Conservation (phyloP, 2,329 filamentous ascomycete genomes). For the Botrytis paeoniae region DNA sequence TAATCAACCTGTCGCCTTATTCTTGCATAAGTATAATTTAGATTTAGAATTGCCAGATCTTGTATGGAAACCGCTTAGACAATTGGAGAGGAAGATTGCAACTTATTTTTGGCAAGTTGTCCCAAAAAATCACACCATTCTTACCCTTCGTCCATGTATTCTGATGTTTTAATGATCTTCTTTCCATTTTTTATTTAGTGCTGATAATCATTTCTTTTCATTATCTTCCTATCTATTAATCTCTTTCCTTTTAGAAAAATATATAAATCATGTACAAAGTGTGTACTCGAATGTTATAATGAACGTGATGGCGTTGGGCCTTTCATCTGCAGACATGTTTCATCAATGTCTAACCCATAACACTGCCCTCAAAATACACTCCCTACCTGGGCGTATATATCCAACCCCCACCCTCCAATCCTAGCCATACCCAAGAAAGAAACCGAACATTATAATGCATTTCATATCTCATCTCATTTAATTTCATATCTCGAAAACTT, state of each 20-base stretch:
- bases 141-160: neutral
- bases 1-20: too few species aligned
- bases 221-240: neutral
- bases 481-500: neutral
- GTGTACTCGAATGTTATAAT: neutral
- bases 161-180: neutral
- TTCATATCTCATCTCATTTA: neutral
- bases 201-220: neutral
- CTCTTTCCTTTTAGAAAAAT: neutral
- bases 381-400: neutral
- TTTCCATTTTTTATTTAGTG: accelerated
- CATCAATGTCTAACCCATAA: neutral
- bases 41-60: neutral
- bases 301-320: neutral
- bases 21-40: neutral
- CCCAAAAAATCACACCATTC: too few species aligned
- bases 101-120: neutral
- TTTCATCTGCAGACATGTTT: neutral
- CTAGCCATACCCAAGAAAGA: neutral
- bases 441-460: neutral
- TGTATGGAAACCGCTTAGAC: too few species aligned
- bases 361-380: neutral
- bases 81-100: neutral
- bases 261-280: neutral
- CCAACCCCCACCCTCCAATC: neutral